Conservation (phyloP, 805 yeast genomes). For the Candida railenensis region DNA sequence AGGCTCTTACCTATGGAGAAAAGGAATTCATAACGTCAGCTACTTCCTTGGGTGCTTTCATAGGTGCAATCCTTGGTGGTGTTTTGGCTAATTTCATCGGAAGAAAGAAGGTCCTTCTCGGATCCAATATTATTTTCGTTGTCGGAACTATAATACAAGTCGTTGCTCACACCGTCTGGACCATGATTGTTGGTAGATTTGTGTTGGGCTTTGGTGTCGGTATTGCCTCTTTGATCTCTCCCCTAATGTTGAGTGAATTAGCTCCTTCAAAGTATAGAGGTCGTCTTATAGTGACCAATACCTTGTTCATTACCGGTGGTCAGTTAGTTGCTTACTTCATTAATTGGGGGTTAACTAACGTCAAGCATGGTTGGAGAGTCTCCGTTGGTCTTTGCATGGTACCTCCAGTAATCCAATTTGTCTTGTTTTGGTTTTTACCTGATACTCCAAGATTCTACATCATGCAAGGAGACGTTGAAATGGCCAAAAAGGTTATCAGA, state of each 20-base stretch:
- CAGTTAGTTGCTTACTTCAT: constrained; percentile 92
- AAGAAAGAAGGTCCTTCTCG: constrained; percentile 78
- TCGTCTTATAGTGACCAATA: constrained; percentile 82
- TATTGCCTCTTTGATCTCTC: constrained; percentile 90
- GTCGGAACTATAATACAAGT: constrained; percentile 86
- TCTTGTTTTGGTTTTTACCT: constrained; percentile 80
- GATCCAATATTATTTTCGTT: constrained; percentile 78
- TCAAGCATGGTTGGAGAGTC: constrained; percentile 88
- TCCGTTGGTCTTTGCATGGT: constrained; percentile 87
- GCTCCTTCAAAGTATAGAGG: constrained; percentile 94
- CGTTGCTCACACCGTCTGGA: constrained; percentile 78
- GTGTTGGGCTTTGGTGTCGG: constrained; percentile 97
- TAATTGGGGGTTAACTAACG: constrained; percentile 79
- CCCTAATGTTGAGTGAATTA: constrained; percentile 85
- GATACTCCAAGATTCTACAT: constrained; percentile 93
- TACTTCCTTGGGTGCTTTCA: constrained; percentile 88
- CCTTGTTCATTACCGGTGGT: constrained; percentile 90
- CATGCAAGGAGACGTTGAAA: constrained; percentile 61
- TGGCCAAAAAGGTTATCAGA: constrained; percentile 65
- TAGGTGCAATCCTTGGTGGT: constrained; percentile 80
- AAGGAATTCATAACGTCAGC: constrained; percentile 92
- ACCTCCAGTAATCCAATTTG: constrained; percentile 79
- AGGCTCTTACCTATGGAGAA: constrained; percentile 65
- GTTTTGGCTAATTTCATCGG: constrained; percentile 79
- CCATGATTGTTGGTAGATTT: constrained; percentile 89